Base-by-base conservation (phyloP, 148 eudicot genomes). In the Spergularia marina region DNA sequence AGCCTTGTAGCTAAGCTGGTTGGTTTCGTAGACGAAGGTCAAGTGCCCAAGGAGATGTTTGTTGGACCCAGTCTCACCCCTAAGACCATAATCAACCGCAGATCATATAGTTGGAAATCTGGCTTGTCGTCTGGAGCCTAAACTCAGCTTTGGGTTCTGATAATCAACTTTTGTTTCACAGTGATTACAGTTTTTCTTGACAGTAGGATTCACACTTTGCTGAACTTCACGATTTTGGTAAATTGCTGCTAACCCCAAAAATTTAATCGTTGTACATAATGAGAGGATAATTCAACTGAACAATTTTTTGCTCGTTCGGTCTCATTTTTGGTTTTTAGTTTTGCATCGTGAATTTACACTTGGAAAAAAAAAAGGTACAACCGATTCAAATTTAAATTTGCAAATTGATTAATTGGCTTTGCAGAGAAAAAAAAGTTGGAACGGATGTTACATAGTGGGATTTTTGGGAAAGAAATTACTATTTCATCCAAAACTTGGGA, bases 1-100 rank as follows among this genome's bases (percentile, higher is more conserved):
- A 72, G 77, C 21, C 71, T 96, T 21, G 90, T 96, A 18, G 97
- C 95, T 10, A 96, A 84, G 77, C 74, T 96, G 56, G 89, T 86
- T 18, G 97, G 92, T 66, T 85, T 94, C 61, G 74, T 78, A 7
- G 87, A 88, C 44, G 84, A 83, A 53, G 80, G 78, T 73, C 82
- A 89, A 53, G 85, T 88, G 10, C 90, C 94, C 0, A 92, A 96
- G 79, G 98, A 92, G 79, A 87, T 89, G 85, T 87, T 96, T 59
- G 88, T 96, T 23, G 99, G 92, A 73, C 87, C 93, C 1, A 92
- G 83, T 77, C 72, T 89, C 74, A 52, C 84, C 16, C 80, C 85
- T 1, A 86, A 75, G 75, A 62, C 83, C n/a, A 30, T 80, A 2
- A 25, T 70, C 54, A 86, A 49, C 71, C 58, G 74, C 59, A 82